Evolutionary conservation across 192 early-diverging fungal species (phyloP), one percentile per base, ranked within the genome.

Genomic region (Gryganskiella cystojenkinii): DNA sequence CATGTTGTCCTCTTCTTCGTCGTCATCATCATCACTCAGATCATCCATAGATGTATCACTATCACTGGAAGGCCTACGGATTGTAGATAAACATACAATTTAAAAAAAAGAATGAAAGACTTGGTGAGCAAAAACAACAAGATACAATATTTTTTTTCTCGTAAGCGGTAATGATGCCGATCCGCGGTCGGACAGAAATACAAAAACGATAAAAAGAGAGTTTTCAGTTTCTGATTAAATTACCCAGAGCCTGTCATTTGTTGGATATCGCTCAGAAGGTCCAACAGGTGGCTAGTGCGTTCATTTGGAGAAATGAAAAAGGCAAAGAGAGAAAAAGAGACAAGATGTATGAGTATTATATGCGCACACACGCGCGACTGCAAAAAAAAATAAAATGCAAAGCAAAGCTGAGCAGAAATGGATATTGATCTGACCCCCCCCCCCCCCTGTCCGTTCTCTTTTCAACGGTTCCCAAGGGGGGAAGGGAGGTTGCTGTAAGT

Each of bases 1-100:
- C 28, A 19, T 25, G 28, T 4, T 49, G 15, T 64, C 70, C 19
- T 64, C 61, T 14, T 71, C 70, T 7, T 71, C 60, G 2, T 67
- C 64, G 19, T 67, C 65, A 28, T 76, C 72, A 4, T 43, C 47
- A 35, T 67, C 72, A 28, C 51, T 62, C 58, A 67, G 9, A 52
- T 76, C 72, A 42, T 76, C 72, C 45, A 76, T 50, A 11, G 65
- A 62, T 25, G 72, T 76, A 46, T 76, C 72, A 63, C 72, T 76
- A 33, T 76, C 72, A 27, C 64, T 76, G 4, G 72, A 62, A 6
- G 71, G 71, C 14, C 71, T 75, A 73, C n/a, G n/a, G n/a, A n/a
- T n/a, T n/a, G n/a, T n/a, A n/a, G n/a, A n/a, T n/a, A n/a, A n/a
- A n/a, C n/a, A n/a, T n/a, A n/a, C n/a, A n/a, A n/a, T n/a, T n/a